Conservation (phyloP, 2,329 filamentous ascomycete genomes). For the Huntiella abstrusa region DNA sequence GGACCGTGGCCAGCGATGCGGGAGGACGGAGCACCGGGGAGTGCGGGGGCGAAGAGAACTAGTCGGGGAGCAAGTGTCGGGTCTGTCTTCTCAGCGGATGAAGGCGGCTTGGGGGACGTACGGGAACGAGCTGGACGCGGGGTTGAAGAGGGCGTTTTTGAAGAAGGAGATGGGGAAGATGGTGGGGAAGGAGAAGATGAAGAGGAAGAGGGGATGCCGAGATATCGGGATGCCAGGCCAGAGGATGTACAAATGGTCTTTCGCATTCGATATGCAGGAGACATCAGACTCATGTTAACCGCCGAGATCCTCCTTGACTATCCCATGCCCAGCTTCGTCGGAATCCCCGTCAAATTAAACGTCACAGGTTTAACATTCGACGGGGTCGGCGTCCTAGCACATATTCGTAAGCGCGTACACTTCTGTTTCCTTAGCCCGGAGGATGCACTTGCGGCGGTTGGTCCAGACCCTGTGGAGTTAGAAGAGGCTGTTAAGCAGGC, state of each 20-base stretch:
- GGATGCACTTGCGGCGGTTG: conserved; percentile 60
- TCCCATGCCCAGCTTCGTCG: conserved; percentile 94
- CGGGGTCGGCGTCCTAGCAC: conserved; percentile 77
- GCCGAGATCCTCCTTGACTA: conserved; percentile 94
- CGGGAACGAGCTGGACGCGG: conserved; percentile 16
- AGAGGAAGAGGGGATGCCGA: conserved; percentile 16
- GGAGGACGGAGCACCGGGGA: not conserved
- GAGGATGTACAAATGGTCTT: conserved; percentile 90
- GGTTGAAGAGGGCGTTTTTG: conserved; percentile 19
- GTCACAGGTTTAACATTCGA: conserved; percentile 93
- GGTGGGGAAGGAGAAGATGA: conserved; percentile 6
- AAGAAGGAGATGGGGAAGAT: conserved; percentile 6
- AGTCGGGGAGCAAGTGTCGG: conserved; percentile 7
- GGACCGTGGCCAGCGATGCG: conserved; percentile 6
- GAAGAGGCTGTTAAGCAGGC: conserved; percentile 16
- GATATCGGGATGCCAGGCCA: conserved; percentile 52
- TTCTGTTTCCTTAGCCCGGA: conserved; percentile 91
- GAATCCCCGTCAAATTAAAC: conserved; percentile 82
- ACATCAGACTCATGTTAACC: conserved; percentile 73
- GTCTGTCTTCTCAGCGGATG: conserved; percentile 11
- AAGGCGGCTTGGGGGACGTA: conserved; percentile 24
- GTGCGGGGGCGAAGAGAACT: not conserved
- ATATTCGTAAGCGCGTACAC: conserved; percentile 74
- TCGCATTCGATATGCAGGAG: conserved; percentile 72
- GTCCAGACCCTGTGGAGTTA: conserved; percentile 22